Conservation (phyloP, 75 land plant species). For the Cunninghamia lanceolata region DNA sequence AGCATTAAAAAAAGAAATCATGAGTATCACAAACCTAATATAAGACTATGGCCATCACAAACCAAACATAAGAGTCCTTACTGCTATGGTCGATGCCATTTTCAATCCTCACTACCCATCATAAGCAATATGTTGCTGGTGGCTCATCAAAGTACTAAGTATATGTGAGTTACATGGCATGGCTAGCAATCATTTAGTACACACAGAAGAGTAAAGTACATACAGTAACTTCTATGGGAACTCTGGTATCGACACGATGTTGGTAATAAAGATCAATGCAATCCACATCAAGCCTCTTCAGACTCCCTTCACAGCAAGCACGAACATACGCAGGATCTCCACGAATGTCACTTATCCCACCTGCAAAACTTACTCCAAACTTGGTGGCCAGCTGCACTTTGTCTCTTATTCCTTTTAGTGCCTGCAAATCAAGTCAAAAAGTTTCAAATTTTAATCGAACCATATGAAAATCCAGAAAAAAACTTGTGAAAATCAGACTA, state of each 20-base stretch:
- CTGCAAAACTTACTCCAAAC: constrained; percentile 33
- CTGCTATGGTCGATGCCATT: not conserved
- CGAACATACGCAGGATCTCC: constrained; percentile 49
- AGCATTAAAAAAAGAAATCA: not conserved
- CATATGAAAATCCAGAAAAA: not conserved
- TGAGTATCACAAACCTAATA: not conserved
- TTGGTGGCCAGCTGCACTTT: constrained; percentile 60
- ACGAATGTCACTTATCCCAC: constrained; percentile 10
- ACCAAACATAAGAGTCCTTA: not conserved
- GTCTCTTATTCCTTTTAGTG: constrained; percentile 47
- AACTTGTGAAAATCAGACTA: not conserved
- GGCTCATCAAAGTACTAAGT: too few species aligned
- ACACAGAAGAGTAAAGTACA: not conserved
- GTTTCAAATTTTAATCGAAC: not conserved
- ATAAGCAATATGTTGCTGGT: too few species aligned
- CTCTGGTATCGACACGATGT: constrained; percentile 42
- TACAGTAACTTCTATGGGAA: constrained; percentile 56
- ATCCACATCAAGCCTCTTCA: constrained; percentile 55
- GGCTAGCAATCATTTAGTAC: not conserved
- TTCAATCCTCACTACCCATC: too few species aligned
- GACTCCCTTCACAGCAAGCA: constrained; percentile 57
- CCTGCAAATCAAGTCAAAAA: constrained; percentile 22
- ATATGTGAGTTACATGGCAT: not conserved
- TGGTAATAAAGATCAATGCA: constrained; percentile 68
- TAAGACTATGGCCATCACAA: too few species aligned